These are phyloP conservation scores for Coleophoma cylindrospora DNA, from an alignment of 2,329 filamentous ascomycete species.

Conservation along the genomic window DNA sequence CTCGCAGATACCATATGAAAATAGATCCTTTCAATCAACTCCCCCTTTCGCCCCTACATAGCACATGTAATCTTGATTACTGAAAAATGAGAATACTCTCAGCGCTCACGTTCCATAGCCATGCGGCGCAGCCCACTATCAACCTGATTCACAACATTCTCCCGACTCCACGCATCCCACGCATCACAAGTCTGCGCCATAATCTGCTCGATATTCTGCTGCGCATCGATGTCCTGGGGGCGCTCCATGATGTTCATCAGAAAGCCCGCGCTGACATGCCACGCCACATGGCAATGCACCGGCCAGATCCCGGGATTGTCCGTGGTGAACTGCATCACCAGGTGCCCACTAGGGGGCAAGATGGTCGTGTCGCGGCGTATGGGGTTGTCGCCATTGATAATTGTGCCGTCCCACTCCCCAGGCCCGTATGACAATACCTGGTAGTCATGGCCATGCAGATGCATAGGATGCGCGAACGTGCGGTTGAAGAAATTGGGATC, in stretches of 20 bases:
- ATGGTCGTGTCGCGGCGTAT: constrained; percentile 45
- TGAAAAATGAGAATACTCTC: no score
- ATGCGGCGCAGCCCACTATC: constrained; percentile 38
- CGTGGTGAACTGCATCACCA: constrained; percentile 42
- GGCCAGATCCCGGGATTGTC: constrained; percentile 44
- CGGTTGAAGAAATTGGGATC: no score
- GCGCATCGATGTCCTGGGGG: constrained; percentile 31
- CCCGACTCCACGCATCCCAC: constrained; percentile 44
- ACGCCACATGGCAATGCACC: constrained; percentile 43
- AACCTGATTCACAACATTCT: constrained; percentile 43
- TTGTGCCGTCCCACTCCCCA: constrained; percentile 20
- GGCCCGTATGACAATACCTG: constrained; percentile 54
- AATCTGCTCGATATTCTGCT: constrained; percentile 37
- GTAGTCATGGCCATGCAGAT: constrained; percentile 69
- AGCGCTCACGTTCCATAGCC: background rate
- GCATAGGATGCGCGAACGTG: constrained; percentile 49
- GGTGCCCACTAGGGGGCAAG: constrained; percentile 33
- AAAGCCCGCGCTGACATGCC: constrained; percentile 4
- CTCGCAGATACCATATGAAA: no score
- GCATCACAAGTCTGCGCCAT: constrained; percentile 46
- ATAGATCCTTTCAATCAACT: no score
- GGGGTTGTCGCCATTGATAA: constrained; percentile 40
- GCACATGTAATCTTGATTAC: no score
- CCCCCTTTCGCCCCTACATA: no score
- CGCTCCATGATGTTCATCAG: constrained; percentile 32